Evolutionary conservation across 192 early-diverging fungal species (phyloP).

Genomic region (Rhizoclosmatium globosum): DNA sequence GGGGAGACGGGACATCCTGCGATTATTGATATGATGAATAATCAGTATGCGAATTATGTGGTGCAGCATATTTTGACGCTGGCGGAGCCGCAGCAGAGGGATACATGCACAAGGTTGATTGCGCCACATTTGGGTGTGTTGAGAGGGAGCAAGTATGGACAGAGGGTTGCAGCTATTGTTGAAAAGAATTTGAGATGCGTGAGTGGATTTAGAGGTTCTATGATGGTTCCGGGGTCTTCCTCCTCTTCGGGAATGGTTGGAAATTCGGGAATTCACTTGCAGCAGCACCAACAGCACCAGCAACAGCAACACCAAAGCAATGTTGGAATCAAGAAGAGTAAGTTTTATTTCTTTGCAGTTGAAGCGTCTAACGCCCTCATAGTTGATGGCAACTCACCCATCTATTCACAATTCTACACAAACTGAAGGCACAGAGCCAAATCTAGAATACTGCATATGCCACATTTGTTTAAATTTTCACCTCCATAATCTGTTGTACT

Average conservation of each 20-base stretch:
- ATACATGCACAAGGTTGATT: constrained; percentile 63
- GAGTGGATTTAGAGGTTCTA: neutral
- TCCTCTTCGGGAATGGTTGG: neutral
- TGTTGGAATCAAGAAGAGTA: neutral
- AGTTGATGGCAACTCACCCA: neutral
- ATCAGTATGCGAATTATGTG: constrained; percentile 82
- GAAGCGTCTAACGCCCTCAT: neutral
- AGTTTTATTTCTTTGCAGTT: neutral
- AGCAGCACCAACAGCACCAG: neutral
- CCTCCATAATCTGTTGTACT: neutral
- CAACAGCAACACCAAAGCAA: neutral
- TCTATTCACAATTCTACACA: constrained; percentile 1
- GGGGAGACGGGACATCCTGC: constrained; percentile 42
- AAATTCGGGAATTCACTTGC: neutral
- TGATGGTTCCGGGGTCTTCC: neutral
- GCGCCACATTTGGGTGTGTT: constrained; percentile 70
- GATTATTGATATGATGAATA: constrained; percentile 76
- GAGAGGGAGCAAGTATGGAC: constrained; percentile 74
- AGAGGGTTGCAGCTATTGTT: constrained; percentile 59
- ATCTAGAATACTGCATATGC: neutral
- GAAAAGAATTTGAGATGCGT: constrained; percentile 48
- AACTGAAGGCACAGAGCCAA: neutral
- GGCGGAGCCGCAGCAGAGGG: constrained; percentile 63
- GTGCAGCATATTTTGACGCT: constrained; percentile 74
- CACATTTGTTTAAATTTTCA: neutral